Evolutionary conservation across 2,329 filamentous ascomycete genomes (phyloP).

Genomic region (Hypoxylon sp.): DNA sequence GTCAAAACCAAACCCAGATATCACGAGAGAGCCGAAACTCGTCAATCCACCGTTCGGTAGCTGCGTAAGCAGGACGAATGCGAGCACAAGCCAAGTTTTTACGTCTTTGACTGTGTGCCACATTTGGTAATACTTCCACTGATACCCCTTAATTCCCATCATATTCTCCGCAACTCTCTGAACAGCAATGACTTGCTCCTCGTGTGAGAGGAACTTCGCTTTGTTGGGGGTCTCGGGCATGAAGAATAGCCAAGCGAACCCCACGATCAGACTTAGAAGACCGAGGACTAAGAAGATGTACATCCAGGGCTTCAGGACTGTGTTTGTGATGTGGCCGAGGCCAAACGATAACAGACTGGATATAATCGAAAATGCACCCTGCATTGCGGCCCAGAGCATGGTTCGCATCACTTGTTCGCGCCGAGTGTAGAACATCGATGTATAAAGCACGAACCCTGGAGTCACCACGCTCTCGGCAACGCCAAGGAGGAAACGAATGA

Average conservation of each 20-base stretch:
- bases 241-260: constrained; percentile 38
- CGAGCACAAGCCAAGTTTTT: constrained; percentile 48
- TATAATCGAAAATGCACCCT: constrained; percentile 46
- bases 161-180: constrained; percentile 43
- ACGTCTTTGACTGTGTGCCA: constrained; percentile 42
- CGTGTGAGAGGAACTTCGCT: constrained; percentile 37
- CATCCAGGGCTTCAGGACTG: constrained; percentile 43
- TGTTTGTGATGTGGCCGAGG: constrained; percentile 49
- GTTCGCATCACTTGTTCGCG: constrained; percentile 38
- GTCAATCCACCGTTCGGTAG: constrained; percentile 46
- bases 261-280: constrained; percentile 34
- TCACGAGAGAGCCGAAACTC: constrained; percentile 46
- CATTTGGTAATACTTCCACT: constrained; percentile 48
- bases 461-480: constrained; percentile 36
- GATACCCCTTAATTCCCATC: constrained; percentile 48
- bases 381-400: constrained; percentile 41
- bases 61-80: constrained; percentile 41
- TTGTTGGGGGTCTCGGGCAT: constrained; percentile 44
- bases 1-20: constrained; percentile 48
- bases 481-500: constrained; percentile 38
- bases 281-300: constrained; percentile 45
- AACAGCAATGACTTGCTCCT: constrained; percentile 39
- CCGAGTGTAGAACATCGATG: constrained; percentile 51
- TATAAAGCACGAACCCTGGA: constrained; percentile 41
- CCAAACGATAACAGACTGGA: constrained; percentile 46